These are phyloP conservation scores for Echeveria elegans DNA, from an alignment of 164 flowering plant genomes.

Conservation along the genomic window DNA sequence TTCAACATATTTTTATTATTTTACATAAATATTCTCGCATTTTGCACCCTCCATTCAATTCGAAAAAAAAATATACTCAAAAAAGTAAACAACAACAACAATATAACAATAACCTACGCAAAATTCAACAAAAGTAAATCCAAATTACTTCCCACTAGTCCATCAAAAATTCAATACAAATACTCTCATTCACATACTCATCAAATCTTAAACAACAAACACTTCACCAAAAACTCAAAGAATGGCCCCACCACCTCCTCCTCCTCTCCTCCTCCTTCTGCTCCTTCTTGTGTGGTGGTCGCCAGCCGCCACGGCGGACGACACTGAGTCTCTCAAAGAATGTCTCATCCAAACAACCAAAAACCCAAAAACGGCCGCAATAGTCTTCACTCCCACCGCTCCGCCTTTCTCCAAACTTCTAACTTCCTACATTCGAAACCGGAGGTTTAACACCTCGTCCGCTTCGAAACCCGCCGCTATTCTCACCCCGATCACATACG, in stretches of 20 bases:
- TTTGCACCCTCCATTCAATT: too few species aligned
- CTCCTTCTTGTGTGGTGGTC: not conserved
- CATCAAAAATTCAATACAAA: too few species aligned
- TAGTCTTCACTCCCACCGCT: not conserved
- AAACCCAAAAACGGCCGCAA: not conserved
- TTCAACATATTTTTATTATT: too few species aligned
- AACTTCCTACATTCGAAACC: constrained; percentile 2
- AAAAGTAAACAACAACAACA: too few species aligned
- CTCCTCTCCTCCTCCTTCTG: not conserved
- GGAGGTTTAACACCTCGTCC: not conserved
- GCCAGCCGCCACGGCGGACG: not conserved
- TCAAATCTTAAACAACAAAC: not conserved
- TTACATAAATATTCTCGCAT: too few species aligned
- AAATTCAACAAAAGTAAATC: too few species aligned
- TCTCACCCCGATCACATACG: not conserved
- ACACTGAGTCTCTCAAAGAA: not conserved
- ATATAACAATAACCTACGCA: too few species aligned
- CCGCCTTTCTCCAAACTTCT: not conserved
- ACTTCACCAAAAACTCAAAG: not conserved
- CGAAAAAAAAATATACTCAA: too few species aligned
- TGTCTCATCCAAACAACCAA: not conserved
- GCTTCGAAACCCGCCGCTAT: not conserved
- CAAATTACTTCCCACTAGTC: too few species aligned
- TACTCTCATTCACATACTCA: not conserved
- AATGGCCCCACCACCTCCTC: not conserved